Base-by-base conservation (phyloP, 2,329 filamentous ascomycete genomes). In the Phyllachora maydis region DNA sequence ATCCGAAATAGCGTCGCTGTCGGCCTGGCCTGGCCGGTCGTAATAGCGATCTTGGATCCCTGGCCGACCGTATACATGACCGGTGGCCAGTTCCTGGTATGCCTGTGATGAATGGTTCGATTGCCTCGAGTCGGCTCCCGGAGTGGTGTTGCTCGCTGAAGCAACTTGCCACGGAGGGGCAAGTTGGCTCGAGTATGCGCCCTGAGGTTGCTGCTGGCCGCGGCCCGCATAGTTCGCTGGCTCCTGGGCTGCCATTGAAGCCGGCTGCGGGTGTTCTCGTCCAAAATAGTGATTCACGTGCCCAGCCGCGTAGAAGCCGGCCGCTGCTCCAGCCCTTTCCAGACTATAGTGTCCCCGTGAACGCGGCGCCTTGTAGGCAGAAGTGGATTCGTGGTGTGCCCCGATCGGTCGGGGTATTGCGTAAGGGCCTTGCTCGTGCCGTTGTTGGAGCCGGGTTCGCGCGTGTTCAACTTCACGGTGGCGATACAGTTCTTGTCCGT, bases 111-210 rank as follows among this genome's bases (percentile, higher is more conserved):
- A 34, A 14, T 39, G 37, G 10, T 34, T 29, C 7, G 48, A 68
- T 54, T 22, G 69, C 67, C 26, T 73, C 63, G 29, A 71, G 35
- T 13, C 69, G 72, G 43, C 68, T 72, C 34, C 29, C 32, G 35
- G 34, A 38, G 15, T 35, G 30, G 18, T 32, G 27, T 8, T 32
- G 27, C 17, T 39, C 29, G 8, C 28, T 18, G 12, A 30, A 31
- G 22, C 33, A 29, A 14, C 35, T 34, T 3, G 34, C 28, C n/a
- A 43, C 42, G 5, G 41, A 39, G 12, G 40, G n/a, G n/a, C n/a
- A n/a, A n/a, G n/a, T n/a, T n/a, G n/a, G n/a, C n/a, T n/a, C n/a
- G n/a, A n/a, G n/a, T n/a, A n/a, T n/a, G n/a, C n/a, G n/a, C n/a
- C n/a, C 22, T 6, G 40, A 40, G 21, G 34, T 35, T 14, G 31